Evolutionary conservation across 139 green algal genomes (phyloP), one percentile per base, ranked within the genome.

Genomic region (Coccomyxa sp.): DNA sequence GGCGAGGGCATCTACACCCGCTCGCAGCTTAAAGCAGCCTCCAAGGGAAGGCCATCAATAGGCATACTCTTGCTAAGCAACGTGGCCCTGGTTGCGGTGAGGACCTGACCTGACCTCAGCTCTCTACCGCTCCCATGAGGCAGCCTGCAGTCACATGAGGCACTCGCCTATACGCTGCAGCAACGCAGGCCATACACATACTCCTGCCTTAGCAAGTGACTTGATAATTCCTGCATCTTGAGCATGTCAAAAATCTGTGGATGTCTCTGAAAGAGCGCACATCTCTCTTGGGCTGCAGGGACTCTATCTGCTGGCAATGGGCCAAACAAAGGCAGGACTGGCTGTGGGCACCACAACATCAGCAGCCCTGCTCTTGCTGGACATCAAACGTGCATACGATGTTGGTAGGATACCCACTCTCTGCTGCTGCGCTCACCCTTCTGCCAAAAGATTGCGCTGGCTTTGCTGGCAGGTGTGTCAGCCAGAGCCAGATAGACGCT

Each of bases 351-450:
- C 81, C n/a, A 39, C 79, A 2, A 8, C 44, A 7, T 78, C 76
- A 27, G 35, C 33, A 0, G 69, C 80, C 38, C 83, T 89, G 76
- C 39, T 89, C 6, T 69, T 55, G 7, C 81, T 81, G 70, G 38
- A 55, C 73, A 44, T 81, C 58, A 85, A 85, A 41, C 79, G 84
- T 9, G 81, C 79, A 0, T 33, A 80, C 7, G 81, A 86, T 55
- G 79, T 78, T 34, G 82, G 84, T 88, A 75, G 82, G 84, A 8
- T 4, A 7, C 70, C 14, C 10, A 31, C 34, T 29, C 70, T 75
- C 3, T 3, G 7, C 8, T 33, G 70, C 36, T 2, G 14, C 4
- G 16, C 3, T 31, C 34, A 75, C 64, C 64, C 27, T 6, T 36
- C 64, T 1, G 64, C 29, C 2, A 8, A 22, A 36, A 31, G 50